Percentiles rank a stretch among this genome's conserved stretches.
These are phyloP conservation scores for Daphne laureola DNA, from an alignment of 441 rosid genomes.

Conservation along the genomic window DNA sequence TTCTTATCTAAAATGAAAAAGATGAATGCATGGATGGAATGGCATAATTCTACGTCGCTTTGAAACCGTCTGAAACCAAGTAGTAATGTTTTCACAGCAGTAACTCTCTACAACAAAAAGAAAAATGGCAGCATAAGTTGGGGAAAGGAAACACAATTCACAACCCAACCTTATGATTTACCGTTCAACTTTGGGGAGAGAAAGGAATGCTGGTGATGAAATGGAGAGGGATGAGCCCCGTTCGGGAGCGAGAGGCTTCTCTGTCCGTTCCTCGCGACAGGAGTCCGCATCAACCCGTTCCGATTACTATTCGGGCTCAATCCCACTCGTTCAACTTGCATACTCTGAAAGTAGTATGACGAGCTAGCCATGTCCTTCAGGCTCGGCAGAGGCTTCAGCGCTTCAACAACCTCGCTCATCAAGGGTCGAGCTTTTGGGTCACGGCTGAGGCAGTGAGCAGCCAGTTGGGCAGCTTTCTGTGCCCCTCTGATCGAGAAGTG, in stretches of 20 bases:
- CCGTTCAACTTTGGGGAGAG: slow-evolving; percentile 58
- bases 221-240: slow-evolving; percentile 64
- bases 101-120: slow-evolving; percentile 25
- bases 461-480: slow-evolving; percentile 75
- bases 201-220: slow-evolving; percentile 46
- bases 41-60: slow-evolving; percentile 25
- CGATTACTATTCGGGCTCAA: slow-evolving; percentile 50
- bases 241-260: slow-evolving; percentile 76
- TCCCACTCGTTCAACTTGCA: slow-evolving; percentile 56
- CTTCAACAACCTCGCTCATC: slow-evolving; percentile 84
- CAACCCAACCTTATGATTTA: slow-evolving; percentile 28
- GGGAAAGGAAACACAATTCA: slow-evolving; percentile 12
- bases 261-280: slow-evolving; percentile 63
- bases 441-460: slow-evolving; percentile 80
- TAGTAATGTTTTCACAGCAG: slow-evolving; percentile 23
- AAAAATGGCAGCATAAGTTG: slow-evolving; percentile 3
- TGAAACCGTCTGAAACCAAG: slow-evolving; percentile 28
- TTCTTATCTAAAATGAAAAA: no score
- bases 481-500: slow-evolving; percentile 88
- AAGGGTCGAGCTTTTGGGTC: slow-evolving; percentile 85
- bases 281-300: slow-evolving; percentile 26
- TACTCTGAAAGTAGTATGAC: slow-evolving; percentile 68
- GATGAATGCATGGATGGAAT: no score
- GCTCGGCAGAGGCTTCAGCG: slow-evolving; percentile 63
- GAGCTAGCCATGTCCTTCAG: slow-evolving; percentile 95